phyloP scores from a whole-genome alignment of 2,329 filamentous ascomycete species.

The Trichoderma harzianum region DNA sequence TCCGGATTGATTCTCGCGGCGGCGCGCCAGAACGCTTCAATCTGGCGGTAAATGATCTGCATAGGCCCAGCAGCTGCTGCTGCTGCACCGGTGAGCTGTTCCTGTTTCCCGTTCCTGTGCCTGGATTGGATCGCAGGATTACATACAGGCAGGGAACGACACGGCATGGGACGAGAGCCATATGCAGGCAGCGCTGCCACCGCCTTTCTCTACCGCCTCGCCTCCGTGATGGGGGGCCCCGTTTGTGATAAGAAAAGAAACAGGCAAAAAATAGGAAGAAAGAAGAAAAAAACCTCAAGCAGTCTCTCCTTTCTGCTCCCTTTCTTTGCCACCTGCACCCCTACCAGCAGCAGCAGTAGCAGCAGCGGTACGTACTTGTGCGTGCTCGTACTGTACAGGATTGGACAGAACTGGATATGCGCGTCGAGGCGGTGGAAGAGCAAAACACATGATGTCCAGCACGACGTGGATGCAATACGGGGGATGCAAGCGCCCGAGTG shows the following conservation, averaged over 20 bases:
- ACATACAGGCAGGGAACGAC: background rate
- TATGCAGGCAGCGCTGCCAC: slow-evolving; percentile 1
- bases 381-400: background rate
- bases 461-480: background rate
- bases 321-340: background rate
- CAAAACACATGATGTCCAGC: background rate
- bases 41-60: slow-evolving; percentile 16
- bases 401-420: background rate
- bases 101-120: background rate
- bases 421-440: background rate
- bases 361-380: background rate
- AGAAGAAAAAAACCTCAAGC: background rate
- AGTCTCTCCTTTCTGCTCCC: background rate
- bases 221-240: background rate
- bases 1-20: background rate
- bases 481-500: background rate
- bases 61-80: background rate
- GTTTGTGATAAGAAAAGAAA: background rate
- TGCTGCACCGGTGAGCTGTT: background rate
- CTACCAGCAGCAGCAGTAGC: background rate
- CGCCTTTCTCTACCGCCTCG: slow-evolving; percentile 6
- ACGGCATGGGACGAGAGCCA: background rate
- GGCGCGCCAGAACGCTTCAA: slow-evolving; percentile 3
- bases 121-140: background rate
- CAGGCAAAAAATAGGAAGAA: background rate